phyloP scores from a whole-genome alignment of 495 filamentous ascomycete species.

The Hyaloscypha finlandica region DNA sequence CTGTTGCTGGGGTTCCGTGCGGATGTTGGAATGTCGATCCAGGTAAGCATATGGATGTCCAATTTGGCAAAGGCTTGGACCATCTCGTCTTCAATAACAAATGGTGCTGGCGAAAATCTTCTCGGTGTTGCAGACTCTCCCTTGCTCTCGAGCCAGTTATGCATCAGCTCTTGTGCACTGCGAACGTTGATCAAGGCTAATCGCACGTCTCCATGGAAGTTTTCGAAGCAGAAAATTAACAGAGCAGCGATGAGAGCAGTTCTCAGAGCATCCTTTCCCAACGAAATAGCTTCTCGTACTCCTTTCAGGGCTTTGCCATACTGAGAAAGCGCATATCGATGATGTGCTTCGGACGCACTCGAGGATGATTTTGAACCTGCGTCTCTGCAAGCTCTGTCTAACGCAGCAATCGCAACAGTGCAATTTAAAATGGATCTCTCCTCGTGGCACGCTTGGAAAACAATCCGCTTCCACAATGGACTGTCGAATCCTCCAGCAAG shows the following conservation, averaged over 20 bases:
- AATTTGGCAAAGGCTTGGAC: neutral
- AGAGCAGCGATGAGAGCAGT: neutral
- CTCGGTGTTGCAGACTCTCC: neutral
- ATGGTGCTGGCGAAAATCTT: neutral
- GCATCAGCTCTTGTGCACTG: neutral
- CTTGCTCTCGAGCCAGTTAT: slow-evolving; percentile 2
- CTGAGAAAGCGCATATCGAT: slow-evolving; percentile 6
- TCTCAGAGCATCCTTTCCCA: neutral
- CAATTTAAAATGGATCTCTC: slow-evolving; percentile 1
- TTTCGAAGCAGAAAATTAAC: slow-evolving; percentile 3
- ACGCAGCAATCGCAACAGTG: neutral
- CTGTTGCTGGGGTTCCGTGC: neutral
- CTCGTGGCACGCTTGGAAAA: neutral
- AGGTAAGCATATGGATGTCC: slow-evolving; percentile 5
- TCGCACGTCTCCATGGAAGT: slow-evolving; percentile 7
- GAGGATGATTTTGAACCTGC: neutral
- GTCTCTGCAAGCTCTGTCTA: neutral
- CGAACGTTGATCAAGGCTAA: neutral
- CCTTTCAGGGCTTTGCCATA: neutral
- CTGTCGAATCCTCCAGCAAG: neutral
- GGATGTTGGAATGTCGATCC: neutral
- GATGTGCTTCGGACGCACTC: neutral
- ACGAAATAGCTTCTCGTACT: neutral
- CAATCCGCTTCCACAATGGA: neutral
- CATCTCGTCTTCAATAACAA: slow-evolving; percentile 3